Evolutionary conservation across 331 rosid species (phyloP), one percentile per base, ranked within the genome.

Genomic region (Malus hybrid): DNA sequence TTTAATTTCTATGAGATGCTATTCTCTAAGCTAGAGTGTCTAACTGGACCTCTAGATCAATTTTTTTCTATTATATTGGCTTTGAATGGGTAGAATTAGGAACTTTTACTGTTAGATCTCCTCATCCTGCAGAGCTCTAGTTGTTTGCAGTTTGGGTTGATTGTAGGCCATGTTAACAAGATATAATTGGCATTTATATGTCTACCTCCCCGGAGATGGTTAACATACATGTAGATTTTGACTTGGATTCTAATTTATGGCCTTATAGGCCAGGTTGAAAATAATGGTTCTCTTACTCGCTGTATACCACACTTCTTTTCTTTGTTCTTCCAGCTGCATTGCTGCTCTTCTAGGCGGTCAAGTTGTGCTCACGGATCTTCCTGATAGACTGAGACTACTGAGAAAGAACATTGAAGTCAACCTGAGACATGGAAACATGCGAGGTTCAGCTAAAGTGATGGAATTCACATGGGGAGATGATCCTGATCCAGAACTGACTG

Each of bases 331-430:
- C 91, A 92, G 96, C 76, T 90, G 93, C 80, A 82, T 90, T 82
- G 97, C 97, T 66, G 91, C 97, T 79, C 96, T 92, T 80, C 76
- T 92, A 86, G 96, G 97, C 32, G 87, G 92, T 66, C 87, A 85
- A 73, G 97, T 90, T 76, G 15, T 83, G 78, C 92, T 90, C 29
- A 92, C 96, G 9, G 96, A 90, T 87, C 81, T 90, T 71, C 90
- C 90, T 67, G 97, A 92, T 85, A 87, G 97, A 80, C 78, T 92
- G 63, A 86, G 90, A 81, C 79, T 92, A 63, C 87, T 92, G 59
- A 83, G 78, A 80, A 92, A 90, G 86, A 92, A 92, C 76, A 75
- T 90, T 66, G 90, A 87, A 79, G 85, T 85, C 83, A 92, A 92
- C 70, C 84, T 88, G 80, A 64, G 78, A 36, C 90, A 90, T 33